Evolutionary conservation across 495 filamentous ascomycete genomes (phyloP).

Genomic region (Penicillium nucicola): DNA sequence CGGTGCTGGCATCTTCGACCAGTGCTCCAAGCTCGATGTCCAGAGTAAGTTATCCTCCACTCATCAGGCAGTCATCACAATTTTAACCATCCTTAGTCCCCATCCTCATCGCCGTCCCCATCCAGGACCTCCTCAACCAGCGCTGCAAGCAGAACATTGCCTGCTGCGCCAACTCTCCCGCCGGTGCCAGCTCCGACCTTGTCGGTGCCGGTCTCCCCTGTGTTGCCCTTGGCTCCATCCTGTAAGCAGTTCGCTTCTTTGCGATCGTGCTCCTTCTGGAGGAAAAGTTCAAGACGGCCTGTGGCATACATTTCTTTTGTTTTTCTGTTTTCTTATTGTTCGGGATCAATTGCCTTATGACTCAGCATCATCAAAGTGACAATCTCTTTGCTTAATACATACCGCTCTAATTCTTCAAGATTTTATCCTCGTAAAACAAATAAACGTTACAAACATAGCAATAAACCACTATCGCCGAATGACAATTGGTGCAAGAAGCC

Average conservation of each 20-base stretch:
- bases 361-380: neutral
- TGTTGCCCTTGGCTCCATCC: constrained; percentile 43
- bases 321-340: neutral
- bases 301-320: neutral
- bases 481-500: too few species aligned
- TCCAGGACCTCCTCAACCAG: constrained; percentile 44
- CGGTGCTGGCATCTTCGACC: constrained; percentile 33
- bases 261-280: neutral
- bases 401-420: too few species aligned
- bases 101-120: constrained; percentile 27
- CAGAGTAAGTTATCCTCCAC: constrained; percentile 13
- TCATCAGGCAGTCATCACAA: neutral
- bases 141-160: constrained; percentile 54
- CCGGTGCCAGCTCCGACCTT: constrained; percentile 34
- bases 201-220: constrained; percentile 49
- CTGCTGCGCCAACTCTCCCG: constrained; percentile 46
- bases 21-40: constrained; percentile 40
- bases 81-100: constrained; percentile 27
- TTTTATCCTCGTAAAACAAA: too few species aligned
- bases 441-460: too few species aligned
- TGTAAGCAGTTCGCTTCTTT: constrained; percentile 22
- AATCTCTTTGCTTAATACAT: too few species aligned
- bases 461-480: too few species aligned
- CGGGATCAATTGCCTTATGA: neutral
- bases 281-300: neutral